Conservation (phyloP, 73 alveolate genomes). For the Effrenium voratum region DNA sequence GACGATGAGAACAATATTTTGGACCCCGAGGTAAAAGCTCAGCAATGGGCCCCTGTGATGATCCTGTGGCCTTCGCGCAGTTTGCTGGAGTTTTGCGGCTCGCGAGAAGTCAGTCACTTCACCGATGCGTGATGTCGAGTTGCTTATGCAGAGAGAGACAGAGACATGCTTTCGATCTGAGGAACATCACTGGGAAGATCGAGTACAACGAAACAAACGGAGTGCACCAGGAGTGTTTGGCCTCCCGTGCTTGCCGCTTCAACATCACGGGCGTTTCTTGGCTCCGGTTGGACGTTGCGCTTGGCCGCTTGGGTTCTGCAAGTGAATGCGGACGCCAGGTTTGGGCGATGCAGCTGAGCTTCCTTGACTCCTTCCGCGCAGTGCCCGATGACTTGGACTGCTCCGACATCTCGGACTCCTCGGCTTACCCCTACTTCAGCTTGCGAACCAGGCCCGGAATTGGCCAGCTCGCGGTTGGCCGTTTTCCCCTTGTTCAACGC, state of each 20-base stretch:
- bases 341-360: slow-evolving; percentile 86
- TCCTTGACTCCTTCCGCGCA: slow-evolving; percentile 41
- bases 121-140: not conserved
- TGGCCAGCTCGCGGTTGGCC: not conserved
- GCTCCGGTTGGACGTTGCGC: not conserved
- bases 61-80: slow-evolving; percentile 87
- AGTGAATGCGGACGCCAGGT: not conserved
- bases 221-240: slow-evolving; percentile 63
- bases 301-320: not conserved
- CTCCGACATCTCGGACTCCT: slow-evolving; percentile 37
- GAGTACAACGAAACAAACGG: not conserved
- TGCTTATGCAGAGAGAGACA: not conserved
- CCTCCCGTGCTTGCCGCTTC: slow-evolving; percentile 37
- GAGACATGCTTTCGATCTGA: not conserved
- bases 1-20: not conserved
- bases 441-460: not conserved
- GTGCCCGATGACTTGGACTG: slow-evolving; percentile 18
- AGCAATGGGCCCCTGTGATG: slow-evolving; percentile 71
- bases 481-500: not conserved
- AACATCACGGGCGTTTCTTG: slow-evolving; percentile 66
- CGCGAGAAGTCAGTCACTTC: not conserved
- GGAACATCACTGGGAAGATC: slow-evolving; percentile 77
- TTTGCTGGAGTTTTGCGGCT: slow-evolving; percentile 54
- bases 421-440: slow-evolving; percentile 59
- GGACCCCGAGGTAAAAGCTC: not conserved